These are phyloP conservation scores for Saxispiralis lemnorum DNA, from an alignment of 495 filamentous ascomycete genomes.

Conservation along the genomic window DNA sequence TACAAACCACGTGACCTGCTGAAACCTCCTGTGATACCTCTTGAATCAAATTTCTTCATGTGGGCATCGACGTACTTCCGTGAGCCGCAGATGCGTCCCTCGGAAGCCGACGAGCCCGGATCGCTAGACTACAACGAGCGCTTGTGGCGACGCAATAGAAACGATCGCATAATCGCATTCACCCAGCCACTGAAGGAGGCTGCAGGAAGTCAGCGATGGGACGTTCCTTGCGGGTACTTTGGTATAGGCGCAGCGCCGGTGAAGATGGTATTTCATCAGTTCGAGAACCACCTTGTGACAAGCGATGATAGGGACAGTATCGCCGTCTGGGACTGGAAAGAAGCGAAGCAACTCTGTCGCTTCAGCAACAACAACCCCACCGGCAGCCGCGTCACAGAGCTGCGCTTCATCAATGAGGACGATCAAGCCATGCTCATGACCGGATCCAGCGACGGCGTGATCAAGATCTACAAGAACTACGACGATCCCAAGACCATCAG, in stretches of 20 bases:
- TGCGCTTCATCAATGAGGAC: constrained; percentile 95
- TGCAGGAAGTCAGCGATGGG: constrained; percentile 71
- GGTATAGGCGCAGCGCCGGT: constrained; percentile 74
- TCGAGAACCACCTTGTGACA: constrained; percentile 87
- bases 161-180: constrained; percentile 75
- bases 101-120: constrained; percentile 88
- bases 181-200: constrained; percentile 85
- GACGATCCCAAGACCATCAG: constrained; percentile 53
- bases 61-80: constrained; percentile 98
- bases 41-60: constrained; percentile 71
- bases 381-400: constrained; percentile 81
- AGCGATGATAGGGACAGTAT: constrained; percentile 81
- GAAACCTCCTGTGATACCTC: constrained; percentile 43
- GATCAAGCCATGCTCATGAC: constrained; percentile 90
- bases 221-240: constrained; percentile 54
- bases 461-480: constrained; percentile 88
- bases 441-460: constrained; percentile 81
- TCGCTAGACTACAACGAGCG: constrained; percentile 93
- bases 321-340: constrained; percentile 86
- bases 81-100: constrained; percentile 94
- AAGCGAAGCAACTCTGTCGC: constrained; percentile 48
- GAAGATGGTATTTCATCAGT: constrained; percentile 93
- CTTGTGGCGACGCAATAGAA: constrained; percentile 80
- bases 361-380: constrained; percentile 89
- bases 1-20: constrained; percentile 45